phyloP scores from a whole-genome alignment of 164 flowering plant genomes.

The Magnolia officinalis region DNA sequence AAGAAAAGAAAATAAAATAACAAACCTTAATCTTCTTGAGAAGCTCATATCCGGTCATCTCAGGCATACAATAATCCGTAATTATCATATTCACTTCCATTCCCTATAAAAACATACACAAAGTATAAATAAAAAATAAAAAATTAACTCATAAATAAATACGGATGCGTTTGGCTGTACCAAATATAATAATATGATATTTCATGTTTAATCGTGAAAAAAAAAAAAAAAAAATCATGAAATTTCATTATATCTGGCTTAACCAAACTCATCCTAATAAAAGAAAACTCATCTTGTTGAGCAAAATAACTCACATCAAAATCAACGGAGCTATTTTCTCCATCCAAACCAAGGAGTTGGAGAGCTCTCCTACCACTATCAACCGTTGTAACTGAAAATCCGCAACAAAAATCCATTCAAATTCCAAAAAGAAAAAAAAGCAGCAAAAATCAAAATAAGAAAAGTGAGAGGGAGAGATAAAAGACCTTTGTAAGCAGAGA shows the following conservation, averaged over 20 bases:
- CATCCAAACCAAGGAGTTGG: constrained; percentile 55
- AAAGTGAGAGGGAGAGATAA: neutral
- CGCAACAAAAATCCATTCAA: neutral
- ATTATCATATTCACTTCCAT: constrained; percentile 39
- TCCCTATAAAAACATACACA: constrained; percentile 11
- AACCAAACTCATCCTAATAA: too few species aligned
- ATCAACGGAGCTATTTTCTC: constrained; percentile 12
- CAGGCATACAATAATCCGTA: constrained; percentile 48
- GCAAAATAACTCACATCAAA: constrained; percentile 11
- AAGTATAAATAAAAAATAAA: too few species aligned
- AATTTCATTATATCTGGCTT: too few species aligned
- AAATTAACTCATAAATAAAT: too few species aligned
- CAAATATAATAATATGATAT: too few species aligned
- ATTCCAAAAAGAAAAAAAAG: too few species aligned
- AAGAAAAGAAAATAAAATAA: neutral
- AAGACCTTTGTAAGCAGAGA: constrained; percentile 62
- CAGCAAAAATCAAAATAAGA: neutral
- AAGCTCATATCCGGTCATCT: constrained; percentile 46
- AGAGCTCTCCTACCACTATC: constrained; percentile 63
- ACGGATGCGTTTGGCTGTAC: too few species aligned
- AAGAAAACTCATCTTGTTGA: neutral
- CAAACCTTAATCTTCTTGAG: constrained; percentile 42
- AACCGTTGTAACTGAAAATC: constrained; percentile 63
- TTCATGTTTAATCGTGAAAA: neutral
- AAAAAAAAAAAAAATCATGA: neutral